phyloP scores from a whole-genome alignment of 2,329 filamentous ascomycete species.

The Epichloe coenophiala region DNA sequence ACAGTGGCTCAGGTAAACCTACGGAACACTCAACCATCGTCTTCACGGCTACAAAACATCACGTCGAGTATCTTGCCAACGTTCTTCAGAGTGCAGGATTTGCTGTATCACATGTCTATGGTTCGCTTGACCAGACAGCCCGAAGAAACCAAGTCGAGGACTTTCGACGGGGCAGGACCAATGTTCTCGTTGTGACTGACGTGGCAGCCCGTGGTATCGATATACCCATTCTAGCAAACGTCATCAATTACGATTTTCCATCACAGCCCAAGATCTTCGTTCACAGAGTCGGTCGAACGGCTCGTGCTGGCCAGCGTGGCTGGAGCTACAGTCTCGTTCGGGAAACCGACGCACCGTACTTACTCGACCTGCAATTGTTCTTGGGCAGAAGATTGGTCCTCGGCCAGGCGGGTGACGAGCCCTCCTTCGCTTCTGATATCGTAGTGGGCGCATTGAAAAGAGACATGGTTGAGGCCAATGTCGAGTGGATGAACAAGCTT shows the following conservation, averaged over 20 bases:
- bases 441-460: conserved; percentile 66
- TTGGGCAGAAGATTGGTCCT: conserved; percentile 71
- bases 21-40: conserved; percentile 89
- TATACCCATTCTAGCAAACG: conserved; percentile 89
- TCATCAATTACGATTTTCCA: conserved; percentile 98
- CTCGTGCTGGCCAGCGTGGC: conserved; percentile 79
- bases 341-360: conserved; percentile 78
- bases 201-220: conserved; percentile 95
- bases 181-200: conserved; percentile 91
- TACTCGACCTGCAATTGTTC: conserved; percentile 89
- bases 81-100: conserved; percentile 75
- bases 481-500: conserved; percentile 74
- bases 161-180: conserved; percentile 71
- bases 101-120: conserved; percentile 86
- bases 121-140: conserved; percentile 85
- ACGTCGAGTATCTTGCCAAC: conserved; percentile 81
- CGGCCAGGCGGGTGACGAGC: conserved; percentile 48
- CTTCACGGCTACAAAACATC: conserved; percentile 90
- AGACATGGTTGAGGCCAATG: conserved; percentile 58
- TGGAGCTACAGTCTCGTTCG: conserved; percentile 92
- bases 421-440: conserved; percentile 70
- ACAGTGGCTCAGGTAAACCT: conserved; percentile 47
- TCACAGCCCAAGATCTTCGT: conserved; percentile 95
- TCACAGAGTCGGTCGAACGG: conserved; percentile 90
- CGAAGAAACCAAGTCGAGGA: conserved; percentile 84